Conservation (phyloP, 2,329 filamentous ascomycete species). For the Fusarium sp. region DNA sequence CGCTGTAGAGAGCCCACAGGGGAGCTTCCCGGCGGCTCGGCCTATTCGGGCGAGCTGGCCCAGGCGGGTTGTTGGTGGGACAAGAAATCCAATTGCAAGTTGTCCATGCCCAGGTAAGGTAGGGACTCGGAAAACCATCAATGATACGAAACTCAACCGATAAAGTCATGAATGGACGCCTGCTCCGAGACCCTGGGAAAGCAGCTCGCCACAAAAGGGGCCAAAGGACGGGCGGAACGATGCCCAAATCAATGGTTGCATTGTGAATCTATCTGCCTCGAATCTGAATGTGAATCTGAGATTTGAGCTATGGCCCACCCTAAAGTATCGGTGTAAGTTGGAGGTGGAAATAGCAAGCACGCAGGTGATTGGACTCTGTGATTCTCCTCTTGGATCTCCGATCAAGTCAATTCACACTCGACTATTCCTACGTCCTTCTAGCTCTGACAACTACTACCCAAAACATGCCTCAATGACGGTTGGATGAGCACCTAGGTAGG, state of each 20-base stretch:
- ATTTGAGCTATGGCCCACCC: background rate
- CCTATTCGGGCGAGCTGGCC: conserved; percentile 1
- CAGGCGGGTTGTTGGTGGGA: background rate
- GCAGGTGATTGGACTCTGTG: no score
- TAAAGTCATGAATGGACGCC: background rate
- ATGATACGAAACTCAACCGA: background rate
- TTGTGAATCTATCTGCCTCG: background rate
- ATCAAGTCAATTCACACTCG: no score
- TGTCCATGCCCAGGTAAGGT: background rate
- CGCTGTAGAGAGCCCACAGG: background rate
- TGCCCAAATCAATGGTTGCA: background rate
- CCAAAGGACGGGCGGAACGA: conserved; percentile 7
- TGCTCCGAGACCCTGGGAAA: background rate
- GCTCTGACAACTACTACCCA: background rate
- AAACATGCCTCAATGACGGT: conserved; percentile 1
- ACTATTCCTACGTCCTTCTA: no score
- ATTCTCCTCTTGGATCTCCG: background rate
- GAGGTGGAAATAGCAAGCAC: background rate
- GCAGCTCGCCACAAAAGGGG: conserved; percentile 4
- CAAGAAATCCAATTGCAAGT: background rate
- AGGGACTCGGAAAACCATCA: no score
- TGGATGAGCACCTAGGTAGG: background rate
- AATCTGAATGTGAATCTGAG: background rate
- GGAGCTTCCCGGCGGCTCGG: conserved; percentile 2
- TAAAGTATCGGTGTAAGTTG: background rate